Base-by-base conservation (phyloP, 2,329 filamentous ascomycete genomes). In the Coniella vitis region DNA sequence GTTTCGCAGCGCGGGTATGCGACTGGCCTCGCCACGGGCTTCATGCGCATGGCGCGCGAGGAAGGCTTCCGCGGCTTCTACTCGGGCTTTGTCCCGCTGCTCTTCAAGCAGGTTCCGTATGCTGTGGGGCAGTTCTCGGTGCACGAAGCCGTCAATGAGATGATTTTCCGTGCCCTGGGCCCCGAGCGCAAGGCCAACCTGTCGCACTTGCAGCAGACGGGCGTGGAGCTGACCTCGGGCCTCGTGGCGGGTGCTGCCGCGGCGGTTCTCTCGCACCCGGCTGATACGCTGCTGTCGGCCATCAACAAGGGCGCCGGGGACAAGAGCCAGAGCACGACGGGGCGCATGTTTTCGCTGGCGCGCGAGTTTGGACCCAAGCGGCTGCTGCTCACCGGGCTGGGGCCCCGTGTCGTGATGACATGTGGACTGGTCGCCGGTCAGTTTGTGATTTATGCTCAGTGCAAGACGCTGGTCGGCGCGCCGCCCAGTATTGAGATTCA, bases 71-170 rank as follows among this genome's bases (percentile, higher is more conserved):
- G 78, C 58, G 90, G 87, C 53, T 91, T 95, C 73, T 95, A 95
- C 77, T 89, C 87, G 55, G 90, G 90, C 57, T 94, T 95, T 70
- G 85, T 90, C 45, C 87, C 87, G 22, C 83, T 91, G 59, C 76
- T 90, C 56, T 89, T 87, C 72, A 90, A 91, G 71, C 87, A 93
- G 77, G 84, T 95, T 48, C 90, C 90, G 16, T 95, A 94, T 73
- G 94, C 90, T 58, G 89, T 95, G 71, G 83, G 88, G 66, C 94
- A 95, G 75, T 95, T 95, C 74, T 87, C 90, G 58, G 89, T 91
- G 48, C 93, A 88, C 75, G 90, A 95, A 73, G 91, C 87, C 61
- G 87, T 86, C 59, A 82, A 86, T 61, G 88, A 95, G 70, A 63
- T 77, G 57, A 79, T 90, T 67, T 95, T 82, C 75, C 73, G 75